Base-by-base conservation (phyloP, 2,329 filamentous ascomycete genomes). In the Claviceps capensis region DNA sequence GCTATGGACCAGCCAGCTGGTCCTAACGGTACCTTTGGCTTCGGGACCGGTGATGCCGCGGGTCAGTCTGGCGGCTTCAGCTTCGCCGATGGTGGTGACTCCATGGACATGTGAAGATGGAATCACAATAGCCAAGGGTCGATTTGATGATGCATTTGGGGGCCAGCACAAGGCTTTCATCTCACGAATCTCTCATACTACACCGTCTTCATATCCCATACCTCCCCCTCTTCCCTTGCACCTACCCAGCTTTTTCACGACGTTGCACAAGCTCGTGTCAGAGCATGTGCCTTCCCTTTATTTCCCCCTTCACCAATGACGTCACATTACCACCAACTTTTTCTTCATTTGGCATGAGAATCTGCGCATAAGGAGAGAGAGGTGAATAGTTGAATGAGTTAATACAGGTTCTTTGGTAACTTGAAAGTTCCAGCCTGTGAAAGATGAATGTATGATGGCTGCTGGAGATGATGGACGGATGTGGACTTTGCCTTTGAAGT, bases 11-110 rank as follows among this genome's bases (percentile, higher is more conserved):
- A 88, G 65, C 68, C 74, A 26, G 81, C 84, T 62, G 81, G 80
- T 46, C 68, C 76, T 42, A 86, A 86, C 62, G 84, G 84, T 54
- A 82, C 82, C 53, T 93, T 91, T 69, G 81, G 90, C 63, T 86
- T 97, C 70, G 83, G 86, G 63, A 74, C 83, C 62, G 82, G 79
- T 65, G 73, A 70, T 50, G 67, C 68, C 42, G 69, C 71, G 13
- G 47, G 47, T 62, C 83, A 87, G 65, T 80, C 85, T 62, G 84
- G 86, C 60, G 86, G 86, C 65, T 98, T 97, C 81, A 95, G 88
- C 81, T 98, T 98, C 68, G 87, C 87, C 67, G 88, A 82, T 64
- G 76, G 76, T 52, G 74, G 72, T 56, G 78, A 82, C 63, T 78
- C 77, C 23, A 82, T 82, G 79, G 79, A 82, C 62, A 82, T 82